Evolutionary conservation across 345 rosid genomes (phyloP).

Genomic region (Rhizophora mangle): DNA sequence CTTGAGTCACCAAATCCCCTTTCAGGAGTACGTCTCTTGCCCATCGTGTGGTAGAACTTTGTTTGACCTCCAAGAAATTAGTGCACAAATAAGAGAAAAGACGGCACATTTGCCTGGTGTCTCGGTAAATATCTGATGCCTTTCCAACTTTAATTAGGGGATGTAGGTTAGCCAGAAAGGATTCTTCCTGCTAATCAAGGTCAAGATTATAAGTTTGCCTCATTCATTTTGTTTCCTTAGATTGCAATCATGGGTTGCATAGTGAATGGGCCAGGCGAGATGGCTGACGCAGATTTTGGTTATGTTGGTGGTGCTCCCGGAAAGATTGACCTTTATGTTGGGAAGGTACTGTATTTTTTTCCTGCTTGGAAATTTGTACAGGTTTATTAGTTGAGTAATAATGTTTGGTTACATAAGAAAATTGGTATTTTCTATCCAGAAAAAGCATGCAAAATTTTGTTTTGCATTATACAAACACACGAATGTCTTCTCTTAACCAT

Average conservation of each 20-base stretch:
- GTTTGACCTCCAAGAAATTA: slow-evolving; percentile 95
- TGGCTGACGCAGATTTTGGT: slow-evolving; percentile 99
- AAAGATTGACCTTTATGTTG: slow-evolving; percentile 91
- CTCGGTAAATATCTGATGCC: slow-evolving; percentile 50
- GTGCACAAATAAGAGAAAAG: slow-evolving; percentile 87
- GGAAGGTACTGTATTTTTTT: slow-evolving; percentile 57
- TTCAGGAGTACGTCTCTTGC: slow-evolving; percentile 91
- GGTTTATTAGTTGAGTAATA: too few relatives aligned
- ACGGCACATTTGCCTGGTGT: slow-evolving; percentile 97
- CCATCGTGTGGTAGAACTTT: slow-evolving; percentile 98
- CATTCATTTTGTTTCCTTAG: slow-evolving; percentile 27
- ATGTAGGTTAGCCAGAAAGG: neutral
- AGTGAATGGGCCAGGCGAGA: slow-evolving; percentile 98
- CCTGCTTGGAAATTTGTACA: slow-evolving; percentile 4
- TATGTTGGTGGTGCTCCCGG: slow-evolving; percentile 98
- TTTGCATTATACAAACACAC: too few relatives aligned
- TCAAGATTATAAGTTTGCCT: neutral
- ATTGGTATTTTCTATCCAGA: too few relatives aligned
- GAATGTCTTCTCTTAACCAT: too few relatives aligned
- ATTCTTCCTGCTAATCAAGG: too few relatives aligned
- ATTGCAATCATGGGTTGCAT: slow-evolving; percentile 99
- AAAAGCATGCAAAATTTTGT: too few relatives aligned
- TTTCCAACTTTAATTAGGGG: slow-evolving; percentile 4
- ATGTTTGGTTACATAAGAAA: too few relatives aligned
- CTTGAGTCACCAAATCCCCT: slow-evolving; percentile 11